These are phyloP conservation scores for Oehlia diaphana DNA, from an alignment of 192 early-diverging fungal species.

Conservation along the genomic window DNA sequence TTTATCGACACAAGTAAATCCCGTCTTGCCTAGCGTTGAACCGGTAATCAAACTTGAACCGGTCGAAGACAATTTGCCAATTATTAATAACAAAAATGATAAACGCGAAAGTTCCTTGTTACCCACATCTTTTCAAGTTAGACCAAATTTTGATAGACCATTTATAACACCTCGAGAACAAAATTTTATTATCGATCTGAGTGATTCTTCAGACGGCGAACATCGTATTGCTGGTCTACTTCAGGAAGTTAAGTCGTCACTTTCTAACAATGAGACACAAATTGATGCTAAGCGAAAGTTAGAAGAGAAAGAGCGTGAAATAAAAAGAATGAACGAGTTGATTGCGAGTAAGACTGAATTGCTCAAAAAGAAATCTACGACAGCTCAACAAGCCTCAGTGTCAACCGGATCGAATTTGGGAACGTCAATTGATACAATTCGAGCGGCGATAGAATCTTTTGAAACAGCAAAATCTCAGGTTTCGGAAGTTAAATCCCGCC, in stretches of 20 bases:
- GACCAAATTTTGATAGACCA: background rate
- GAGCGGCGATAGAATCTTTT: background rate
- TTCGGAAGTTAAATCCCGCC: background rate
- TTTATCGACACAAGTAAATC: background rate
- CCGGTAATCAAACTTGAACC: background rate
- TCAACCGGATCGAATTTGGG: background rate
- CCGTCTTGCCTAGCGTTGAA: background rate
- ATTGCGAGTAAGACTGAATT: constrained; percentile 5
- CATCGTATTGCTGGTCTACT: background rate
- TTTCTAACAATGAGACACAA: background rate
- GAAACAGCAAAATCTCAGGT: background rate
- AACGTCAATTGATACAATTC: background rate
- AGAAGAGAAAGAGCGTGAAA: constrained; percentile 24
- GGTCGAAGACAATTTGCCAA: background rate
- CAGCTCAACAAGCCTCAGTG: background rate
- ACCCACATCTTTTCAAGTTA: background rate
- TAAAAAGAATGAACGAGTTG: constrained; percentile 17
- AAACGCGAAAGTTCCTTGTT: background rate
- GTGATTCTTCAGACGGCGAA: constrained; percentile 15
- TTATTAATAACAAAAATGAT: background rate
- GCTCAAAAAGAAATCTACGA: constrained; percentile 11
- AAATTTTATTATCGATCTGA: constrained; percentile 13
- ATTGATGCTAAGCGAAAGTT: constrained; percentile 1
- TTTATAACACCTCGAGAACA: background rate
- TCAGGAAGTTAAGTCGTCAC: background rate